Evolutionary conservation across 1,284 basidiomycete species (phyloP).

Genomic region (Exsudoporus floridanus): DNA sequence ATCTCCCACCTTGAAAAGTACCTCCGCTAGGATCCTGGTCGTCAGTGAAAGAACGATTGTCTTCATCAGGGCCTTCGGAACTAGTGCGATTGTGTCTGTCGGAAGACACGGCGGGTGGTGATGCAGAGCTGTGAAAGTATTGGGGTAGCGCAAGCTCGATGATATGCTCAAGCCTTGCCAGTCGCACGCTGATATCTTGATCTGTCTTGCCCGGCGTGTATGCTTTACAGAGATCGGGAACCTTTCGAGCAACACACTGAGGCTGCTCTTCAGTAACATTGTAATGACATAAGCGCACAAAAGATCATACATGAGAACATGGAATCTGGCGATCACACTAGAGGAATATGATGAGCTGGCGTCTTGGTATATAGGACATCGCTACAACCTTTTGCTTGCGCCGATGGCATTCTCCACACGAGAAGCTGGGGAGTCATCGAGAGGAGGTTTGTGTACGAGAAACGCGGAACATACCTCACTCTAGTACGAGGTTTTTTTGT

Average conservation of each 20-base stretch:
- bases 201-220: slow-evolving; percentile 83
- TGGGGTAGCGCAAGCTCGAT: slow-evolving; percentile 76
- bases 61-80: slow-evolving; percentile 55
- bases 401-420: slow-evolving; percentile 83
- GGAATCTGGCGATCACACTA: slow-evolving; percentile 80
- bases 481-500: slow-evolving; percentile 72
- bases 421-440: slow-evolving; percentile 54
- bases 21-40: slow-evolving; percentile 73
- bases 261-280: slow-evolving; percentile 13
- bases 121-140: slow-evolving; percentile 47
- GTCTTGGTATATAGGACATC: slow-evolving; percentile 1
- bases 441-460: background rate
- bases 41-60: slow-evolving; percentile 63
- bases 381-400: slow-evolving; percentile 72
- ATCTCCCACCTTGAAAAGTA: slow-evolving; percentile 77
- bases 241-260: slow-evolving; percentile 77
- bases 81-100: slow-evolving; percentile 43
- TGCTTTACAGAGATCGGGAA: slow-evolving; percentile 80
- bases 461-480: slow-evolving; percentile 52
- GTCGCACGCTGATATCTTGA: slow-evolving; percentile 70
- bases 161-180: slow-evolving; percentile 74
- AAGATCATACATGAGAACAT: slow-evolving; percentile 64
- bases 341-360: slow-evolving; percentile 22
- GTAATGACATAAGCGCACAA: slow-evolving; percentile 1
- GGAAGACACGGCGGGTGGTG: slow-evolving; percentile 36